Base-by-base conservation (phyloP, 306 rosid species). In the Crotalaria pallida region DNA sequence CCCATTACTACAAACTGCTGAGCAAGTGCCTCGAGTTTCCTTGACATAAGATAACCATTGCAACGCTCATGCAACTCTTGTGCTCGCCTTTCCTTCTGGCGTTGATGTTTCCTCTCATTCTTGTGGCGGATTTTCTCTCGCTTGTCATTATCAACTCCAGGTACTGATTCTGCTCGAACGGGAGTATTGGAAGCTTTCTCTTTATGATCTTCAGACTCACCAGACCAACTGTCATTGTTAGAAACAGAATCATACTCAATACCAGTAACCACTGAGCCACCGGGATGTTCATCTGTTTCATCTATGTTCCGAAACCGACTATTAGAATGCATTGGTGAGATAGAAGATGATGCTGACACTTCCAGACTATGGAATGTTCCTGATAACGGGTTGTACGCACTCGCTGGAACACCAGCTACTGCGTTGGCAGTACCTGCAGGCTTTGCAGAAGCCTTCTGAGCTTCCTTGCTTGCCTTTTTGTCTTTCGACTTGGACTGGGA, bases 141-240 rank as follows among this genome's bases (percentile, higher is more conserved):
- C 78, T 89, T 95, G 78, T 95, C 99, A 75, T 81, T 89, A 40
- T 95, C 99, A 56, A 89, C 96, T 72, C 99, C 99, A 24, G 96
- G 97, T 45, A 95, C 88, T 7, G 82, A 57, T 77, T 91, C 99
- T 33, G 62, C 78, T 67, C 85, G 76, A 38, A 56, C 66, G 74
- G 91, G 69, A 15, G 77, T 80, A 85, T 79, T 87, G 66, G 86
- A 79, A 49, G 75, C 55, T 83, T 83, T 90, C 10, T 93, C 96
- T 82, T 89, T 95, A 65, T 89, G 97, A 63, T 90, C 99, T 75
- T 91, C 99, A 0, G 99, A 95, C 84, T 95, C 99, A 47, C 99
- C 97, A 60, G 99, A 95, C 90, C 97, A 95, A 84, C 99, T 95
- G 76, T 87, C 99, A 71, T 86, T 95, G 55, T 91, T 95, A 22